phyloP scores from a whole-genome alignment of 202 grass and related monocot genomes.

The Zoysia matrella region DNA sequence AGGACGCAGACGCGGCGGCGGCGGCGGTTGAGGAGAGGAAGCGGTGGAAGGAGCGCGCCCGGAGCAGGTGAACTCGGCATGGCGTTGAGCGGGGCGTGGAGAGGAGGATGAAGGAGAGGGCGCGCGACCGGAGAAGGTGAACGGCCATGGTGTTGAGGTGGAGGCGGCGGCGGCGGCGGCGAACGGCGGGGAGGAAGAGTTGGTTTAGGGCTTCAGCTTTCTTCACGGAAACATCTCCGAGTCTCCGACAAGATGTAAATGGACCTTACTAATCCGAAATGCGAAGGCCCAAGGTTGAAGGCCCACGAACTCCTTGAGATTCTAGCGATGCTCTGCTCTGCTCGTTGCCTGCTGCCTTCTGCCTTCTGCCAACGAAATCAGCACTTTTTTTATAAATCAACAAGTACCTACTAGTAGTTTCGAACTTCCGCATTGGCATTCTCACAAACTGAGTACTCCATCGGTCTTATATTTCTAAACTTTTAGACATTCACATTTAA shows the following conservation, averaged over 20 bases:
- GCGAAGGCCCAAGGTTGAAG: not conserved
- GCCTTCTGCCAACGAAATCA: no score
- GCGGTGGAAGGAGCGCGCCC: not conserved
- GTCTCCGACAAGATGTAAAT: not conserved
- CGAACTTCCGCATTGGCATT: no score
- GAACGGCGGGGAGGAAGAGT: not conserved
- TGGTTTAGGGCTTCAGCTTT: not conserved
- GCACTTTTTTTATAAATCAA: no score
- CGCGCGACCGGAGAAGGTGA: not conserved
- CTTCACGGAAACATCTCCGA: no score
- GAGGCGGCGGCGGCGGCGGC: not conserved
- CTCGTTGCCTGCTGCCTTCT: no score
- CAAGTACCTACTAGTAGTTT: no score
- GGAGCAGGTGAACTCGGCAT: not conserved
- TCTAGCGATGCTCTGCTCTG: no score
- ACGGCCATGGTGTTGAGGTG: not conserved
- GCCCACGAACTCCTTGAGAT: no score
- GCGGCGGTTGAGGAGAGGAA: not conserved
- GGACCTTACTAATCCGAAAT: not conserved
- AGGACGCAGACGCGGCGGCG: not conserved
- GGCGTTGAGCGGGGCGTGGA: not conserved
- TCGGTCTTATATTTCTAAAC: no score
- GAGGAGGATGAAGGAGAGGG: slow-evolving; percentile 1
- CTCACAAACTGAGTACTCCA: no score
- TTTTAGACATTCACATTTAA: no score